Percentiles rank a stretch among this genome's conserved stretches.
Evolutionary conservation across 345 rosid species (phyloP).

Genomic region (Salix exigua): DNA sequence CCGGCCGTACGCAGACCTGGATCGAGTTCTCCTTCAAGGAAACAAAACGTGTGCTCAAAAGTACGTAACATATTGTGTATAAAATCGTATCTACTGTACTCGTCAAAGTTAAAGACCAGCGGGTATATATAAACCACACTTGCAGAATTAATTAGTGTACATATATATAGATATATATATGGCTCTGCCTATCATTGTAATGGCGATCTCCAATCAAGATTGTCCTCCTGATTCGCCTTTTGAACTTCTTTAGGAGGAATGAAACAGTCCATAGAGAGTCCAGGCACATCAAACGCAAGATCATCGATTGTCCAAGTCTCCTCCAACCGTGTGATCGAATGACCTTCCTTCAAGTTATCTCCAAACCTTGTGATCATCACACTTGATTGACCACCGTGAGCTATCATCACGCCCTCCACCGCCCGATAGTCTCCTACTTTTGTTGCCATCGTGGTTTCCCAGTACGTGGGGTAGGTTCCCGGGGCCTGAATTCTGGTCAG

Average conservation of each 20-base stretch:
- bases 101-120: background rate
- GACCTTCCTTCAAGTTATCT: slow-evolving; percentile 67
- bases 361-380: slow-evolving; percentile 81
- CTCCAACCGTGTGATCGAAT: slow-evolving; percentile 69
- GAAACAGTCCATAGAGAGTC: slow-evolving; percentile 75
- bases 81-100: background rate
- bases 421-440: slow-evolving; percentile 63
- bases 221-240: slow-evolving; percentile 36
- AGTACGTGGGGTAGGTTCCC: slow-evolving; percentile 67
- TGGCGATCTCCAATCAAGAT: slow-evolving; percentile 37
- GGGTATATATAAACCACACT: background rate
- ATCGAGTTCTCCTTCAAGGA: background rate
- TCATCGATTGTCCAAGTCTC: slow-evolving; percentile 85
- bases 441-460: slow-evolving; percentile 90
- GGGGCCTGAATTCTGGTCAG: slow-evolving; percentile 80
- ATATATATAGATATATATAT: too few relatives aligned
- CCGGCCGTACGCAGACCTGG: background rate
- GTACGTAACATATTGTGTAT: background rate
- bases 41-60: background rate
- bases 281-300: slow-evolving; percentile 76
- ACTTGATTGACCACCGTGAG: slow-evolving; percentile 75
- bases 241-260: slow-evolving; percentile 76
- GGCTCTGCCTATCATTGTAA: slow-evolving; percentile 1
- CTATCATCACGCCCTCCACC: slow-evolving; percentile 77
- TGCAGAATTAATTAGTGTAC: background rate